These are phyloP conservation scores for Lasiodiplodia gonubiensis DNA, from an alignment of 2,329 filamentous ascomycete species.

Conservation along the genomic window DNA sequence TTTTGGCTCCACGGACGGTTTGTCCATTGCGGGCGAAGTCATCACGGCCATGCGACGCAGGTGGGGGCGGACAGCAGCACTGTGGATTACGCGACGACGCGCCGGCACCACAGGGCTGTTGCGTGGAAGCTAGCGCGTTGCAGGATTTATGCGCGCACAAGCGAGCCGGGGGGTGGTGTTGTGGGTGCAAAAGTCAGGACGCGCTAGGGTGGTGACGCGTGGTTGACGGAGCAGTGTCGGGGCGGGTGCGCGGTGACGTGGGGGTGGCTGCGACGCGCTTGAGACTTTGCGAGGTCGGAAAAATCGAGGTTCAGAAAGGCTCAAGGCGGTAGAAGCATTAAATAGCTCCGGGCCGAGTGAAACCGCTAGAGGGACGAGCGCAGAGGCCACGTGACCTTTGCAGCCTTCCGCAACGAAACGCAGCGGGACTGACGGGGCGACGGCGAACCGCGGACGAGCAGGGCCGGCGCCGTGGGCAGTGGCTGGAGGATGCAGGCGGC, in stretches of 20 bases:
- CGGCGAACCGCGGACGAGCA: conserved; percentile 17
- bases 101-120: conserved; percentile 27
- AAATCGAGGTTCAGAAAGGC: conserved; percentile 29
- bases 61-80: conserved; percentile 30
- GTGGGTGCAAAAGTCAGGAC: conserved; percentile 23
- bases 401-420: conserved; percentile 1
- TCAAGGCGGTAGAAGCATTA: conserved; percentile 26
- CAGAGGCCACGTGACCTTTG: conserved; percentile 17
- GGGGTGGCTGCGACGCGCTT: conserved; percentile 27
- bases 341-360: conserved; percentile 29
- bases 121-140: conserved; percentile 15
- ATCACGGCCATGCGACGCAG: conserved; percentile 45
- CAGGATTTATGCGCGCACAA: conserved; percentile 24
- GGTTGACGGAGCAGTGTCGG: conserved; percentile 20
- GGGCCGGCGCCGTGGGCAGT: conserved; percentile 1
- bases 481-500: neutral
- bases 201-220: conserved; percentile 28
- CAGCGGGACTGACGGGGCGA: conserved; percentile 1
- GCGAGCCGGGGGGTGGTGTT: conserved; percentile 25
- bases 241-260: conserved; percentile 27
- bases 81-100: conserved; percentile 28
- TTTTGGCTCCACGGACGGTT: conserved; percentile 54
- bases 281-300: conserved; percentile 29
- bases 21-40: conserved; percentile 46
- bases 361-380: conserved; percentile 25